These are phyloP conservation scores for Euphorbia schlechtendalii DNA, from an alignment of 441 rosid genomes.

Conservation along the genomic window DNA sequence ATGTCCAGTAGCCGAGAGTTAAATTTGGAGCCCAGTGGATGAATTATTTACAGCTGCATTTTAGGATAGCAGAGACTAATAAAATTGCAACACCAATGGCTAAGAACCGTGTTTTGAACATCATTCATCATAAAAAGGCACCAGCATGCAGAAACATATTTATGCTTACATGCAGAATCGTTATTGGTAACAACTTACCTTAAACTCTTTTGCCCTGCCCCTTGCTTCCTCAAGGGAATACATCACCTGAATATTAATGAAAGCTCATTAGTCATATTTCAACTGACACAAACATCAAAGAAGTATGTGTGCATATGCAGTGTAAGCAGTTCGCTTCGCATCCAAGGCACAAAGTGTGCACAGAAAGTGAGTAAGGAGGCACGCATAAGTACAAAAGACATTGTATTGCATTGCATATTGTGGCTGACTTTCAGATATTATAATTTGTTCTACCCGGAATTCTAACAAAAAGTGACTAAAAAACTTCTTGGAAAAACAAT, in stretches of 20 bases:
- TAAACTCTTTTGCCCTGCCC: slow-evolving; percentile 37
- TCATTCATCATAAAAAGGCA: background rate
- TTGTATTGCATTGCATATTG: background rate
- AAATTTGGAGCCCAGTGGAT: background rate
- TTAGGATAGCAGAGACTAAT: background rate
- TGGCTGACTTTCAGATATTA: background rate
- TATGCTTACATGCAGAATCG: background rate
- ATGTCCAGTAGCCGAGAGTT: background rate
- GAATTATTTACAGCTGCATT: background rate
- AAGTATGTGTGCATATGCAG: background rate
- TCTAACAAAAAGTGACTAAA: background rate
- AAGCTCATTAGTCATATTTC: slow-evolving; percentile 13
- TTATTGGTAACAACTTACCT: slow-evolving; percentile 32
- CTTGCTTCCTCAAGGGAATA: slow-evolving; percentile 39
- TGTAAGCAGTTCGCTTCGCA: background rate
- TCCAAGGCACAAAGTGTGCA: background rate
- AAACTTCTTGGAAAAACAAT: background rate
- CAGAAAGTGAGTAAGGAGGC: background rate
- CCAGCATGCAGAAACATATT: background rate
- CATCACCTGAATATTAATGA: slow-evolving; percentile 44
- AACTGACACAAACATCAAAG: background rate
- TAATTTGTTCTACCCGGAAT: background rate
- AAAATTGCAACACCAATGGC: background rate
- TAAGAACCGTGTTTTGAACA: background rate
- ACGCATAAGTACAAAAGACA: background rate